phyloP scores from a whole-genome alignment of 2,329 filamentous ascomycete genomes.

The Pestalotiopsis sp. region DNA sequence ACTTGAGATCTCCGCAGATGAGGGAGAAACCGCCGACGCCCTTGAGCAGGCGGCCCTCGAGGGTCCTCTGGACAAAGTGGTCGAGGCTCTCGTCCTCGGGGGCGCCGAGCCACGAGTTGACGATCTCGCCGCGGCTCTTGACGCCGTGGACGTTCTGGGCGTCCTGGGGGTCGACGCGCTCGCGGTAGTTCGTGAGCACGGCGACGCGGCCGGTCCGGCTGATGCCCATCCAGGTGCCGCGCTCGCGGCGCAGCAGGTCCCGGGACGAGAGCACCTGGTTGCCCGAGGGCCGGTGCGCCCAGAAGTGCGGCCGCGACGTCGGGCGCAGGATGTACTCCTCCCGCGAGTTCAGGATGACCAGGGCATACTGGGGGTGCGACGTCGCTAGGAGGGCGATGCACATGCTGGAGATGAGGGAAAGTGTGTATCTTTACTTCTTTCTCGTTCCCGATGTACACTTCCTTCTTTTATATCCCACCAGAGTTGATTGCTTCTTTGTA shows the following conservation, averaged over 20 bases:
- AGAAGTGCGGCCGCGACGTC: constrained; percentile 66
- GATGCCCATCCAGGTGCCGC: constrained; percentile 68
- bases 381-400: constrained; percentile 79
- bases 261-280: constrained; percentile 57
- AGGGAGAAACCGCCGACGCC: constrained; percentile 69
- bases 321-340: constrained; percentile 72
- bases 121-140: constrained; percentile 64
- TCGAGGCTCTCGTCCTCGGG: constrained; percentile 47
- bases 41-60: constrained; percentile 54
- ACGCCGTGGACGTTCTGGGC: constrained; percentile 52
- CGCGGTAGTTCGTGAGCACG: constrained; percentile 68
- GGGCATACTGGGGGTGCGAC: constrained; percentile 71
- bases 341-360: constrained; percentile 77
- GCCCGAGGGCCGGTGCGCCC: constrained; percentile 48
- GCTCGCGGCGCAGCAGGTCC: constrained; percentile 62
- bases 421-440: not conserved
- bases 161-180: constrained; percentile 48
- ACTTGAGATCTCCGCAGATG: constrained; percentile 61
- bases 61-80: constrained; percentile 53
- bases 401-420: constrained; percentile 46
- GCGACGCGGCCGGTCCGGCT: constrained; percentile 62
- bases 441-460: not conserved
- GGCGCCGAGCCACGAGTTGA: constrained; percentile 62
- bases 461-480: no score
- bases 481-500: no score